A percentile compares a stretch with the other conserved stretches of the same genome.
Conservation (phyloP, 23 red algal species). For the Gracilaria gracilis region DNA sequence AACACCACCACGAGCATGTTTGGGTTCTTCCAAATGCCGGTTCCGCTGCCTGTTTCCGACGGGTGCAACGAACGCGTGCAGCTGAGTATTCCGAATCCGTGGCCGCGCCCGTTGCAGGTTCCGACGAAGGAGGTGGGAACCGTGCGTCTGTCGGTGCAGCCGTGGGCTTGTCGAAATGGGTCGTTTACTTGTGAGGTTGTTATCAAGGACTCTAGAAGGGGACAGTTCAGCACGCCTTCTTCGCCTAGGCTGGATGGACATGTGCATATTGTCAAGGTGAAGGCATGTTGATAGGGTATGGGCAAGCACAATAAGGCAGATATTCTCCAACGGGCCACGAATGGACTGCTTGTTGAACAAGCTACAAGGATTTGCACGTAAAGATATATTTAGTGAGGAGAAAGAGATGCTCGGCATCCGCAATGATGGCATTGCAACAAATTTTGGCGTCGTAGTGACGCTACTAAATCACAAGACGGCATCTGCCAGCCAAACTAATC, state of each 20-base stretch:
- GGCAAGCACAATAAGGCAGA: no score
- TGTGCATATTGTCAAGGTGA: conserved; percentile 8
- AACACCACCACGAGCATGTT: neutral
- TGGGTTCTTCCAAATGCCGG: conserved; percentile 12
- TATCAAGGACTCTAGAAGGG: neutral
- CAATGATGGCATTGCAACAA: no score
- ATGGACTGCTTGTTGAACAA: no score
- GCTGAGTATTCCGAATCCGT: neutral
- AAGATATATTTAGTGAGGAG: no score
- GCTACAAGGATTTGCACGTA: no score
- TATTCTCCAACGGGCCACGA: no score
- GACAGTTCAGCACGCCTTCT: neutral
- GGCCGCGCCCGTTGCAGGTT: conserved; percentile 7
- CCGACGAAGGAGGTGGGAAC: neutral
- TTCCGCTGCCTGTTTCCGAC: neutral
- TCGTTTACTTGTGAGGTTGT: conserved; percentile 20
- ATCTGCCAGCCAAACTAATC: no score
- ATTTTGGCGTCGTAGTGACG: no score
- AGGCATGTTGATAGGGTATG: neutral
- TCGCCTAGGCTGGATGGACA: neutral
- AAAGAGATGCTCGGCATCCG: no score
- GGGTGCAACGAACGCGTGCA: conserved; percentile 18
- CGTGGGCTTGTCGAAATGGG: conserved; percentile 6
- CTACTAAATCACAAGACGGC: no score
- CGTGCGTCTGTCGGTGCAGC: neutral